Evolutionary conservation across 176 grass and related monocot genomes (phyloP), one percentile per base, ranked within the genome.

Genomic region (Secale cereale): DNA sequence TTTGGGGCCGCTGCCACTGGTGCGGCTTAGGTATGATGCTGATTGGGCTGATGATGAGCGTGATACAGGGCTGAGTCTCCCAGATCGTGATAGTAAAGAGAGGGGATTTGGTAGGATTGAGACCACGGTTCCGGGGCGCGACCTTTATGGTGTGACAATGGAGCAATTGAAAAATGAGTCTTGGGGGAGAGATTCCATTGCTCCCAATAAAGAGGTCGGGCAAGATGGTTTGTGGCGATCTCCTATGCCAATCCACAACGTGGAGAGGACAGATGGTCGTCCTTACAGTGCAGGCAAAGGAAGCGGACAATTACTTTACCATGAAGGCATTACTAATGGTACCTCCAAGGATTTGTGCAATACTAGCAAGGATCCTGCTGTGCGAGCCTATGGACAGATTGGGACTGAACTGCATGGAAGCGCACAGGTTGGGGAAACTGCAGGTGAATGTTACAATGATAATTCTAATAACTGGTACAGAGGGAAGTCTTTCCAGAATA

Each of bases 21-120:
- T 92, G 31, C 74, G 79, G 35, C 81, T 98, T 9, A 85, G 84
- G 56, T 94, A 94, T 74, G 88, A 94, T 78, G 95, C 97, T 70
- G 97, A 96, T 15, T 98, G 97, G 97, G 94, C 91, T 65, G 97
- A 98, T 64, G 97, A 98, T 77, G 97, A 98, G 70, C 97, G 97
- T 60, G 93, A 98, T 76, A 98, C 93, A 15, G 90, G 84, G 35
- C 84, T 98, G 10, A 91, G 88, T 82, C 89, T 98, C 28, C 97
- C 88, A 14, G 97, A 94, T 75, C 84, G 93, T 22, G 90, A 87
- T 16, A 88, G 52, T 22, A 90, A 86, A 43, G 93, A 95, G 81
- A 74, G 78, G 19, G 90, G 90, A 70, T 87, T 90, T 79, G 86
- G 81, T 69, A 91, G 87, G 80, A 85, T 82, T 36, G 93, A 95